These are phyloP conservation scores for Schwanniomyces pseudopolymorphus DNA, from an alignment of 805 yeast species.

Conservation along the genomic window DNA sequence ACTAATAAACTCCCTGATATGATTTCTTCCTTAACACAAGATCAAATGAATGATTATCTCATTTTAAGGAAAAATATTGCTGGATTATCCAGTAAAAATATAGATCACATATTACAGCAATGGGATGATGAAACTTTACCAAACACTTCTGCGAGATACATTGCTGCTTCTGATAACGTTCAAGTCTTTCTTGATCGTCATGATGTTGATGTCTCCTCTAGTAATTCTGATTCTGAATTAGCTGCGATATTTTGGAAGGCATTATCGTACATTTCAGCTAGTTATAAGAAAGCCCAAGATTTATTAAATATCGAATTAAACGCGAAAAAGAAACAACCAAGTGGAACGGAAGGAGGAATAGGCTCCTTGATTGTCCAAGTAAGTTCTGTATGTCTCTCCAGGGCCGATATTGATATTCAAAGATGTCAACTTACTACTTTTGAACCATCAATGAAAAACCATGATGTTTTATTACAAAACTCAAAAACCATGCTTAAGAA, in stretches of 20 bases:
- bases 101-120: conserved; percentile 21
- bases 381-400: conserved; percentile 44
- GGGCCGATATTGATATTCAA: conserved; percentile 54
- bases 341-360: conserved; percentile 20
- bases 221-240: conserved; percentile 7
- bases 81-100: conserved; percentile 25
- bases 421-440: conserved; percentile 34
- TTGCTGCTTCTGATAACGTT: conserved; percentile 44
- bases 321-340: conserved; percentile 12
- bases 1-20: conserved; percentile 15
- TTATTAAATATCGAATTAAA: conserved; percentile 20
- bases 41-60: conserved; percentile 29
- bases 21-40: conserved; percentile 25
- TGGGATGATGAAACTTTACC: conserved; percentile 36
- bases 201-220: conserved; percentile 14
- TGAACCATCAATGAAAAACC: conserved; percentile 29
- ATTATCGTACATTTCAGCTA: conserved; percentile 34
- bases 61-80: conserved; percentile 25
- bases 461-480: conserved; percentile 34
- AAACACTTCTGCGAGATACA: conserved; percentile 32
- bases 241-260: conserved; percentile 37
- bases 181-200: conserved; percentile 43
- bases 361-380: conserved; percentile 36
- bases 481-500: conserved; percentile 44
- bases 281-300: conserved; percentile 41